phyloP scores from a whole-genome alignment of 176 grass and related monocot genomes.

The Eragrostis nindensis region DNA sequence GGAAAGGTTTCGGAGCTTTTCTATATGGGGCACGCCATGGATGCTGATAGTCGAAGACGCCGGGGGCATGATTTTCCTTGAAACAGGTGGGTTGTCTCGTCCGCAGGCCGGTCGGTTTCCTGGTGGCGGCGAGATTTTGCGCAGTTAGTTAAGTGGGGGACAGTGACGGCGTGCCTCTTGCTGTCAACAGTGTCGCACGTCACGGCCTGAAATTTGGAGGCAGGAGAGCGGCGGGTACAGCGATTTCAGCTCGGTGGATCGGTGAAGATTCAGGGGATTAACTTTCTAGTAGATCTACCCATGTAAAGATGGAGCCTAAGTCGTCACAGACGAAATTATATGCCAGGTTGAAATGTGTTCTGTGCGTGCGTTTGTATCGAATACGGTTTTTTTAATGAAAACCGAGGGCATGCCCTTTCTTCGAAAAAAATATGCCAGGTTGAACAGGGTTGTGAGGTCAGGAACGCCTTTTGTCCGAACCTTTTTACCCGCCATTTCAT shows the following conservation, averaged over 20 bases:
- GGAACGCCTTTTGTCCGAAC: background rate
- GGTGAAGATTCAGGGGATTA: background rate
- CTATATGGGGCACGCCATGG: background rate
- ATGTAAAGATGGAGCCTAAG: background rate
- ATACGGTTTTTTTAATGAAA: too few species aligned
- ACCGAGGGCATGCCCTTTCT: too few species aligned
- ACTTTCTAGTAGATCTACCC: conserved; percentile 29
- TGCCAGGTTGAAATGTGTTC: too few species aligned
- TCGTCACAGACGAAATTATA: background rate
- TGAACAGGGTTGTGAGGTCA: background rate
- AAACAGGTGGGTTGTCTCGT: background rate
- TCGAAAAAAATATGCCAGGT: too few species aligned
- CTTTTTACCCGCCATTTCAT: background rate
- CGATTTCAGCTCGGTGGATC: background rate
- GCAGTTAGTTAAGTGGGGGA: conserved; percentile 27
- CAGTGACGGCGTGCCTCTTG: background rate
- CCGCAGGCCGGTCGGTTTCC: background rate
- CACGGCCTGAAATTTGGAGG: conserved; percentile 35
- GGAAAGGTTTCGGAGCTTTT: background rate
- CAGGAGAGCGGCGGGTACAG: background rate
- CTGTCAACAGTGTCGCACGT: background rate
- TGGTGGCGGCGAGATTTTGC: background rate
- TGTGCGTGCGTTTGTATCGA: too few species aligned
- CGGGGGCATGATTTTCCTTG: conserved; percentile 22
- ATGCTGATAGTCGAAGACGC: conserved; percentile 10